Percentiles rank a stretch among this genome's conserved stretches.
Conservation (phyloP, 129 eudicot genomes). For the Lactuca sativa region DNA sequence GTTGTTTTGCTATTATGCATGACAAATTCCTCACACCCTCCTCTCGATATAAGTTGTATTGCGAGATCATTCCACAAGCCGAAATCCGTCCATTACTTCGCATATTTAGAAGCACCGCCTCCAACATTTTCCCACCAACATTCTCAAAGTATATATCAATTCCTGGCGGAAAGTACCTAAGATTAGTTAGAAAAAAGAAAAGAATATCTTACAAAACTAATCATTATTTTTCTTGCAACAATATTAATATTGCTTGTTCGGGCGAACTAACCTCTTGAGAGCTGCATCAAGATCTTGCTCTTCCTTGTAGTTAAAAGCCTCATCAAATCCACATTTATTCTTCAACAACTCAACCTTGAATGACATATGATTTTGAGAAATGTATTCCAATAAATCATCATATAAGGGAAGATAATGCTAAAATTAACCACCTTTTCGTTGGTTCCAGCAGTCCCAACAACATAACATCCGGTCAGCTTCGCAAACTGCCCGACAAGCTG, state of each 20-base stretch:
- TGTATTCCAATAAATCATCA: too few relatives aligned
- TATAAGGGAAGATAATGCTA: neutral
- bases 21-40: constrained; percentile 26
- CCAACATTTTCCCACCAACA: constrained; percentile 44
- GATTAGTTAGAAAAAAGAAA: too few relatives aligned
- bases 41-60: constrained; percentile 23
- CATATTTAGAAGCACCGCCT: constrained; percentile 39
- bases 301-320: constrained; percentile 56
- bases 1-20: constrained; percentile 10
- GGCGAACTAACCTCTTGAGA: constrained; percentile 33
- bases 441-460: constrained; percentile 51
- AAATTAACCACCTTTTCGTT: constrained; percentile 37
- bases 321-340: constrained; percentile 42
- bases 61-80: constrained; percentile 37
- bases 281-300: constrained; percentile 38
- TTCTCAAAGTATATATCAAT: constrained; percentile 45
- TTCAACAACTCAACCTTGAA: constrained; percentile 45
- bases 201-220: too few relatives aligned
- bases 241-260: too few relatives aligned
- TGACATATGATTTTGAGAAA: neutral
- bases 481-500: constrained; percentile 58
- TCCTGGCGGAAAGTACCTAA: constrained; percentile 34
- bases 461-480: constrained; percentile 46
- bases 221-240: too few relatives aligned
- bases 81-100: constrained; percentile 38